Percentiles rank a stretch among this genome's conserved stretches.
Evolutionary conservation across 1,284 basidiomycete species (phyloP).

Genomic region (Apiotrichum sp.): DNA sequence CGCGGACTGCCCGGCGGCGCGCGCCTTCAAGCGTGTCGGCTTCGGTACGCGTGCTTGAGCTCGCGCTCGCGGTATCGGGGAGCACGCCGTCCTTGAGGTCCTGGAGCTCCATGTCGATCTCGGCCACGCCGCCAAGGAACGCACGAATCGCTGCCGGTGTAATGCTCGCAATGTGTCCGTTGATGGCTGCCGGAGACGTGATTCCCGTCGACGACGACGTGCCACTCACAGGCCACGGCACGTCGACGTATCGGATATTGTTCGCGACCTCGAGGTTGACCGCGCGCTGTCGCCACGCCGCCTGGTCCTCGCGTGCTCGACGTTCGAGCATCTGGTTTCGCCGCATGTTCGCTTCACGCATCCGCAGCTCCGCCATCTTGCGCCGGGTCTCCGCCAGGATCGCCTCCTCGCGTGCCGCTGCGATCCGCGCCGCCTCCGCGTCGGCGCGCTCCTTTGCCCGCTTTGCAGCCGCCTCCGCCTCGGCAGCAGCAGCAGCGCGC

Average conservation of each 20-base stretch:
- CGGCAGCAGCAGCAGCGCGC: neutral
- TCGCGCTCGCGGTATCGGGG: neutral
- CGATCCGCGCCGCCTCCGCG: neutral
- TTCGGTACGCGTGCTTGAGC: neutral
- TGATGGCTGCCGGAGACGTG: slow-evolving; percentile 6
- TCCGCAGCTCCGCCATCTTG: neutral
- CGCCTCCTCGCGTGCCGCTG: neutral
- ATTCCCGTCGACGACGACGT: slow-evolving; percentile 40
- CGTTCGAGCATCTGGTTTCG: neutral
- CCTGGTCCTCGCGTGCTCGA: neutral
- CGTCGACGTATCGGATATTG: slow-evolving; percentile 46
- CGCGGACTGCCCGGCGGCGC: slow-evolving; percentile 49
- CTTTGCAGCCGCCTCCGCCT: neutral
- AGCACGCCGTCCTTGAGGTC: slow-evolving; percentile 27
- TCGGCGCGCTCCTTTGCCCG: neutral
- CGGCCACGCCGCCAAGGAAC: slow-evolving; percentile 53
- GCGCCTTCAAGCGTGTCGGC: slow-evolving; percentile 46
- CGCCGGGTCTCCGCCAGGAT: neutral
- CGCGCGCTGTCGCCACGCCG: neutral
- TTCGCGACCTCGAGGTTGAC: slow-evolving; percentile 1
- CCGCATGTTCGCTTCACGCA: neutral
- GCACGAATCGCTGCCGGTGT: slow-evolving; percentile 53
- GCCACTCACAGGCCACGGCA: slow-evolving; percentile 69
- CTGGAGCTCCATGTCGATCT: slow-evolving; percentile 38
- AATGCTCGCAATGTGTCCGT: slow-evolving; percentile 31